These are phyloP conservation scores for Lentinula sp. DNA, from an alignment of 768 basidiomycete genomes.

Conservation along the genomic window DNA sequence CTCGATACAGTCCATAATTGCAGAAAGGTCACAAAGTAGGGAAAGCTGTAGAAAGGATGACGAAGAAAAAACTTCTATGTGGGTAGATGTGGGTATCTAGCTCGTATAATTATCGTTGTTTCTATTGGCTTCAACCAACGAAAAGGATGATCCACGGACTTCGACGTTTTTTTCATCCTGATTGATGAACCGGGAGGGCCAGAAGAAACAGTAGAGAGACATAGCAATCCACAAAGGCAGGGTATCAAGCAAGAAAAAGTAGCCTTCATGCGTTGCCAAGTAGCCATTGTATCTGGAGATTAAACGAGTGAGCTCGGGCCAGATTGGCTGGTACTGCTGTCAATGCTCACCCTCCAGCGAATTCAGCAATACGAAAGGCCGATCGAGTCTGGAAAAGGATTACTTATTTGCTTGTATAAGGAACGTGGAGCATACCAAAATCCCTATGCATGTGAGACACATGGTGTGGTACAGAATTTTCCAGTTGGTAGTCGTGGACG, in stretches of 20 bases:
- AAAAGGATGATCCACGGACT: neutral
- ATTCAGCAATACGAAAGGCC: conserved; percentile 42
- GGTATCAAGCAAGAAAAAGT: conserved; percentile 49
- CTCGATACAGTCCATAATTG: no score
- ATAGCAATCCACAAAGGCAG: conserved; percentile 44
- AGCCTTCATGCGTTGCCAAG: conserved; percentile 40
- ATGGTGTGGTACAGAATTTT: conserved; percentile 32
- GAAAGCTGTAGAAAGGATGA: no score
- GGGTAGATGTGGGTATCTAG: no score
- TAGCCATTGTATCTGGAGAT: conserved; percentile 19
- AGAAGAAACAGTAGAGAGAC: conserved; percentile 24
- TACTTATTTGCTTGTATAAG: neutral
- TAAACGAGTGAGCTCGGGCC: neutral
- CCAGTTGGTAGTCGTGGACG: conserved; percentile 32
- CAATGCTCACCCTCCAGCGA: conserved; percentile 34
- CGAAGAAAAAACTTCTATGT: no score
- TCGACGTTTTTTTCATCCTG: neutral
- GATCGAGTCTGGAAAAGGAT: conserved; percentile 34
- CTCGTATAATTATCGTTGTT: neutral
- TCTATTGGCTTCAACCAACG: neutral
- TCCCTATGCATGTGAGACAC: conserved; percentile 35
- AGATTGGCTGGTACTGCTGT: neutral
- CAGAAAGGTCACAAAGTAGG: no score
- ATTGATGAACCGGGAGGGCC: conserved; percentile 11
- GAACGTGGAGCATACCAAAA: conserved; percentile 31